Evolutionary conservation across 805 yeast genomes (phyloP).

Genomic region (Yarrowia sp.): DNA sequence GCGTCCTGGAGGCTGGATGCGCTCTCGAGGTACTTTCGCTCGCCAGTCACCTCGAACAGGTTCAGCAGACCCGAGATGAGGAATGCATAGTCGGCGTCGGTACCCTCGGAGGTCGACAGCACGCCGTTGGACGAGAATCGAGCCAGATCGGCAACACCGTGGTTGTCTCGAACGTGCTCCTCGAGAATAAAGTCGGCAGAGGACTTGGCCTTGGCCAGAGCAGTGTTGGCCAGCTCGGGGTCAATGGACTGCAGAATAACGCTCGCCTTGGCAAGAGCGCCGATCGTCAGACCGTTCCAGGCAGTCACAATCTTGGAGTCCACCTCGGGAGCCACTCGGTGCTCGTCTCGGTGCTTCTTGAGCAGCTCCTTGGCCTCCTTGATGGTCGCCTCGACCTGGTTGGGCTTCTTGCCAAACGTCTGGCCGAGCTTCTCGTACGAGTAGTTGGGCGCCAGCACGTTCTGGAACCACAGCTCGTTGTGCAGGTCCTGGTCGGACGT

Average conservation of each 20-base stretch:
- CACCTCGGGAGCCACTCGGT: conserved; percentile 37
- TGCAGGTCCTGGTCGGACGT: conserved; percentile 38
- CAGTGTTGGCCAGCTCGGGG: conserved; percentile 28
- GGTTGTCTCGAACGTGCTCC: conserved; percentile 32
- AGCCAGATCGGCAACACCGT: conserved; percentile 28
- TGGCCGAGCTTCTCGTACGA: conserved; percentile 36
- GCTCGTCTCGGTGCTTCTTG: conserved; percentile 32
- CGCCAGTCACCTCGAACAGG: conserved; percentile 39
- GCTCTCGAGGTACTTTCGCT: conserved; percentile 35
- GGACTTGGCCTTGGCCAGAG: conserved; percentile 34
- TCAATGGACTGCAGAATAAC: conserved; percentile 29
- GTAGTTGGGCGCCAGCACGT: conserved; percentile 37
- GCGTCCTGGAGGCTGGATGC: conserved; percentile 39
- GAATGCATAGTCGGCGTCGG: conserved; percentile 43
- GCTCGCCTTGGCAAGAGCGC: conserved; percentile 40
- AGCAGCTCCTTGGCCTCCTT: conserved; percentile 34
- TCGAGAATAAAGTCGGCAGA: conserved; percentile 35
- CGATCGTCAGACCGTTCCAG: conserved; percentile 43
- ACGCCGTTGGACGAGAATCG: conserved; percentile 31
- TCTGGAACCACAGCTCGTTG: conserved; percentile 36
- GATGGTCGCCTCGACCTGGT: conserved; percentile 33
- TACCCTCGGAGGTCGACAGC: conserved; percentile 32
- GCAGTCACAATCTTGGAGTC: conserved; percentile 39
- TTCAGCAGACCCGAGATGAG: conserved; percentile 40
- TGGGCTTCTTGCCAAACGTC: conserved; percentile 38